Conservation (phyloP, 108 stramenopile genomes). For the Phaeodactylum tricornutum region DNA sequence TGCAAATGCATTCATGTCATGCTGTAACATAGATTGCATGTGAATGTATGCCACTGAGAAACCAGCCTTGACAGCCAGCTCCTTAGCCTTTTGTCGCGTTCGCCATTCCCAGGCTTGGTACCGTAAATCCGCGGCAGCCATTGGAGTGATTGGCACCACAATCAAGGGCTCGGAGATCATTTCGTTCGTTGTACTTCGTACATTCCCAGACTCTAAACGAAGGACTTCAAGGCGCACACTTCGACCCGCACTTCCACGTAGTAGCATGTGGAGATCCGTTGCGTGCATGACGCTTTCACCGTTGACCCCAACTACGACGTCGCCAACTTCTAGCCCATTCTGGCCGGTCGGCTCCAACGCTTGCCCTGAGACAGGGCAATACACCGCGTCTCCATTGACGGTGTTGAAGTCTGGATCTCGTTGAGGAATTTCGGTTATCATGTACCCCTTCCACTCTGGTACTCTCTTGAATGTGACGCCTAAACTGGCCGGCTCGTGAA, state of each 20-base stretch:
- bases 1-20: slow-evolving; percentile 54
- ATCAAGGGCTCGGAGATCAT: slow-evolving; percentile 31
- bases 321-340: slow-evolving; percentile 44
- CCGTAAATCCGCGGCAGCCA: slow-evolving; percentile 23
- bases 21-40: slow-evolving; percentile 42
- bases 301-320: slow-evolving; percentile 65
- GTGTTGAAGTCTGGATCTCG: slow-evolving; percentile 58
- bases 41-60: slow-evolving; percentile 66
- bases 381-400: slow-evolving; percentile 36
- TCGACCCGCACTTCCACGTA: slow-evolving; percentile 41
- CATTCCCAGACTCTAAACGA: slow-evolving; percentile 23
- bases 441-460: slow-evolving; percentile 54
- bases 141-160: slow-evolving; percentile 32
- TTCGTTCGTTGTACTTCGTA: slow-evolving; percentile 1
- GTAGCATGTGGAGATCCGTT: slow-evolving; percentile 49
- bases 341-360: slow-evolving; percentile 46
- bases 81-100: slow-evolving; percentile 38
- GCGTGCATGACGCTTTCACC: slow-evolving; percentile 49
- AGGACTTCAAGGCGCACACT: slow-evolving; percentile 53
- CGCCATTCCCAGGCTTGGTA: slow-evolving; percentile 70
- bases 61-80: slow-evolving; percentile 33
- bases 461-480: slow-evolving; percentile 44
- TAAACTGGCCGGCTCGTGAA: slow-evolving; percentile 46
- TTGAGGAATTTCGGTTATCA: slow-evolving; percentile 35
- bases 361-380: slow-evolving; percentile 46